Evolutionary conservation across 2,329 filamentous ascomycete species (phyloP).

Genomic region (Penicillium oxalicum): DNA sequence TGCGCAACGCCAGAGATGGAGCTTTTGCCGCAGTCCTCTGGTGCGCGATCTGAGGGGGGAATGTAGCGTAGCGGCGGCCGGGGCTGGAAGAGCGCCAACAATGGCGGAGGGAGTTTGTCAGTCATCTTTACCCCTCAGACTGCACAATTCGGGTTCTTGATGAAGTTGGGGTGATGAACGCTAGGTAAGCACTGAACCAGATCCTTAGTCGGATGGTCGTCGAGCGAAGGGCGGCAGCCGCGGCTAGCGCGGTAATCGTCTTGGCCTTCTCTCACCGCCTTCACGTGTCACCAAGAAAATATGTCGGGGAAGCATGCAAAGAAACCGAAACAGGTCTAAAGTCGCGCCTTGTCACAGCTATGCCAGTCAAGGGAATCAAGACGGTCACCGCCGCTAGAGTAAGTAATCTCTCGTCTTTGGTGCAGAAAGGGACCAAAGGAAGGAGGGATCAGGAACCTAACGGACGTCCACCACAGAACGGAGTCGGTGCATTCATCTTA

Average conservation of each 20-base stretch:
- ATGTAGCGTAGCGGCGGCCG: conserved; percentile 88
- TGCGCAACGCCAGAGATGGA: conserved; percentile 66
- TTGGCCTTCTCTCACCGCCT: conserved; percentile 14
- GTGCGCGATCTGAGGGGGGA: conserved; percentile 72
- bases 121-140: conserved; percentile 60
- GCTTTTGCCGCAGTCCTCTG: conserved; percentile 73
- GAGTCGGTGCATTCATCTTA: conserved; percentile 91
- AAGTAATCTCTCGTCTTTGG: conserved; percentile 20
- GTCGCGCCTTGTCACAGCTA: conserved; percentile 17
- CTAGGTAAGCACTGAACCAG: too few relatives aligned
- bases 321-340: conserved; percentile 3
- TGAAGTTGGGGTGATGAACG: too few relatives aligned
- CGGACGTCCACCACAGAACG: conserved; percentile 59
- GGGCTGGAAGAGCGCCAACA: conserved; percentile 90
- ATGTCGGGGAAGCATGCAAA: conserved; percentile 12
- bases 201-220: conserved; percentile 2
- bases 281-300: conserved; percentile 23
- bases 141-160: too few relatives aligned
- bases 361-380: conserved; percentile 46
- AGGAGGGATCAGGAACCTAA: conserved; percentile 2
- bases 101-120: conserved; percentile 87
- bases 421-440: neutral
- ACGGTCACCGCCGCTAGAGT: conserved; percentile 54
- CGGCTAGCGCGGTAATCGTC: conserved; percentile 20
- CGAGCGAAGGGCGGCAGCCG: conserved; percentile 7